These are phyloP conservation scores for Dendryphion nanum DNA, from an alignment of 2,329 filamentous ascomycete species.

Conservation along the genomic window DNA sequence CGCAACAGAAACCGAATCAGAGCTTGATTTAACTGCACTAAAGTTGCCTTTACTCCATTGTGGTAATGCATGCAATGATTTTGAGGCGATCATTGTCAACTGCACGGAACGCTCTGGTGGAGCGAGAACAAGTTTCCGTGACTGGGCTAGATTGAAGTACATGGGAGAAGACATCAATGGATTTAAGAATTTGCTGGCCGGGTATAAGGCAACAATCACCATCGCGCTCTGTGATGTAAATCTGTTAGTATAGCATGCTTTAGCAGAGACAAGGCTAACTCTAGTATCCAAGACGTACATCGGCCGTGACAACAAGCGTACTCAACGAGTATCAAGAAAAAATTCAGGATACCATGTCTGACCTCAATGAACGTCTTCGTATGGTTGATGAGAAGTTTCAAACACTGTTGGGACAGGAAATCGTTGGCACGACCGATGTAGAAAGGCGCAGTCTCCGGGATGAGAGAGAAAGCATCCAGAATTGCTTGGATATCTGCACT, in stretches of 20 bases:
- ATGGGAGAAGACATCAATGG: conserved; percentile 45
- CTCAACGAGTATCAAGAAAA: conserved; percentile 1
- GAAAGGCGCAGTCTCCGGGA: too few relatives aligned
- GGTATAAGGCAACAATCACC: conserved; percentile 30
- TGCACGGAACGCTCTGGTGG: conserved; percentile 20
- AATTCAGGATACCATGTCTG: conserved; percentile 3
- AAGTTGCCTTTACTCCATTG: conserved; percentile 44
- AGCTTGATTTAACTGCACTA: too few relatives aligned
- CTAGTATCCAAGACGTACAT: conserved; percentile 1
- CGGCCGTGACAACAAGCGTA: conserved; percentile 1
- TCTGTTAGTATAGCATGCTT: conserved; percentile 32
- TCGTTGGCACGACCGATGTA: too few relatives aligned
- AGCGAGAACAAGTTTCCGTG: conserved; percentile 42
- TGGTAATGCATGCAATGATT: conserved; percentile 43
- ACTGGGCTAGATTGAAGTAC: conserved; percentile 45
- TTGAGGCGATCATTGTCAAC: conserved; percentile 38
- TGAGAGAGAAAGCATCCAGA: too few relatives aligned
- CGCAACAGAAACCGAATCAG: too few relatives aligned
- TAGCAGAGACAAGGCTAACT: not conserved
- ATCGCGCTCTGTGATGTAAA: conserved; percentile 42
- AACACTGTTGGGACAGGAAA: too few relatives aligned
- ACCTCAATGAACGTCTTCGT: conserved; percentile 4
- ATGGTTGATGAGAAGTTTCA: too few relatives aligned
- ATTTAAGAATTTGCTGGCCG: conserved; percentile 39
- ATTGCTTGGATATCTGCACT: too few relatives aligned